Base-by-base conservation (phyloP, 192 early-diverging fungal genomes). In the Backusella australiensis region DNA sequence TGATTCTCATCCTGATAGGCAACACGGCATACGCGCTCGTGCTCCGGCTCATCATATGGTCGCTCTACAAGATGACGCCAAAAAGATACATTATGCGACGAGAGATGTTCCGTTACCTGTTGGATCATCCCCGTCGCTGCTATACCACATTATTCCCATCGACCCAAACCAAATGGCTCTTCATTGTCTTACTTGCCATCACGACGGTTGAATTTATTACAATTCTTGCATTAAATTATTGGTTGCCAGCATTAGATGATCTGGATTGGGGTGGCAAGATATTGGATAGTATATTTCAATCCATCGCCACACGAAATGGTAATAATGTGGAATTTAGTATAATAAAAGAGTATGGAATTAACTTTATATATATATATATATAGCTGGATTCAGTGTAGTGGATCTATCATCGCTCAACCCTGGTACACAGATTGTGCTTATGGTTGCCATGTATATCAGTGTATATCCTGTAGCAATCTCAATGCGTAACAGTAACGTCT, bases 391-490 rank as follows among this genome's bases (percentile, higher is more conserved):
- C 21, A 74, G 71, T 66, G 74, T 78, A 1, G 12, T 82, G 5
- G 52, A 59, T 73, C 34, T 82, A 4, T 39, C 49, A 6, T 23
- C 15, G 9, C 23, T 82, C 23, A 78, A 78, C 15, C 81, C 81
- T 36, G 77, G 81, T 3, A 73, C 76, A n/a, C 77, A 75, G 15
- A 44, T 82, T 23, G 70, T 78, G 1, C 78, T 76, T 69, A 75
- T 82, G 65, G 74, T 82, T 21, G 81, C 81, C 14, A 82, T 82
- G 81, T 82, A 82, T 65, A 78, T 82, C 9, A 73, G 74, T 38
- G 81, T 78, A 1, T 82, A 82, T 36, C 81, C 81, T 23, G 81
- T 82, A 2, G 74, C 81, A 2, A 82, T 82, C 46, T 82, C 81
- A 8, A 82, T 82, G 81, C 56, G 81, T 29, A 72, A 78, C 41